Conservation (phyloP, 2,329 filamentous ascomycete genomes). For the Nemania bipapillata region DNA sequence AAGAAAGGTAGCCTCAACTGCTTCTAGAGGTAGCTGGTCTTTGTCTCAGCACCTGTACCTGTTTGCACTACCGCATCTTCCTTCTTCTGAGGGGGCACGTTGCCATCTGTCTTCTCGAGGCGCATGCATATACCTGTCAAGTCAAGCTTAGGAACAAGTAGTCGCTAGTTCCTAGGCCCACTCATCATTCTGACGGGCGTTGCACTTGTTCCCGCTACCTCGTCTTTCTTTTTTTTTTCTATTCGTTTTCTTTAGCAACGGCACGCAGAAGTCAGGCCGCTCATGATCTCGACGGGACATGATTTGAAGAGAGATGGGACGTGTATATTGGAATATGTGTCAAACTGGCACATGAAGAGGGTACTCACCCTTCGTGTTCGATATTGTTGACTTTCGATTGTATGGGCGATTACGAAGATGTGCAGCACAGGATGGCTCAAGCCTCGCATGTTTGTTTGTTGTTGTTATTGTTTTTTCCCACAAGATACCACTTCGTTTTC, state of each 20-base stretch:
- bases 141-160: not conserved
- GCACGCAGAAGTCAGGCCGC: conserved; percentile 34
- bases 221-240: conserved; percentile 35
- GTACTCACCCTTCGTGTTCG: conserved; percentile 25
- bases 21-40: conserved; percentile 71
- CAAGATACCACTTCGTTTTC: conserved; percentile 48
- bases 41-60: conserved; percentile 32
- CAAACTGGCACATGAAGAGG: conserved; percentile 25
- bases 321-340: conserved; percentile 44
- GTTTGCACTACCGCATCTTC: conserved; percentile 19
- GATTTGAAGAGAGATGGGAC: conserved; percentile 45
- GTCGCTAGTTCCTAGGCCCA: conserved; percentile 23
- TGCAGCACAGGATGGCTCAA: conserved; percentile 39
- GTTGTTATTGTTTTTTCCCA: conserved; percentile 34
- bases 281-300: conserved; percentile 48
- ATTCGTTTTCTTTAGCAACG: conserved; percentile 34
- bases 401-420: conserved; percentile 24
- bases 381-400: conserved; percentile 30
- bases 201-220: conserved; percentile 27
- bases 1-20: conserved; percentile 96
- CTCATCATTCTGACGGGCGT: conserved; percentile 6
- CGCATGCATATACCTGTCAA: not conserved
- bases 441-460: conserved; percentile 39
- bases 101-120: not conserved
- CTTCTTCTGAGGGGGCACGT: conserved; percentile 1